phyloP scores from a whole-genome alignment of 129 eudicot genomes.

The Escallonia rubra region DNA sequence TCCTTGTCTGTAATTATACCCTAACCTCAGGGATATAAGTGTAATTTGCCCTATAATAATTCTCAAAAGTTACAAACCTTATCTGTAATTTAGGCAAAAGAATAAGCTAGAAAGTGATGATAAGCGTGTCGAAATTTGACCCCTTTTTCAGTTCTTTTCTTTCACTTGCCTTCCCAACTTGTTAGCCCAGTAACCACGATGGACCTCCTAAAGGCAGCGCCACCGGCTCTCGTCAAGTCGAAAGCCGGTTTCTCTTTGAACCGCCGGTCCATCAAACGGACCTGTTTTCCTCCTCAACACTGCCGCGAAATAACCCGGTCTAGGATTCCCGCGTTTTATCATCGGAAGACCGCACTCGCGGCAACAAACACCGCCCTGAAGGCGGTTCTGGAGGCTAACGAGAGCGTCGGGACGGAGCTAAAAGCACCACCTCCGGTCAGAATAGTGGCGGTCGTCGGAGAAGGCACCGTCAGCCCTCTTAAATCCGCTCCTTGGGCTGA shows the following conservation, averaged over 20 bases:
- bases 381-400: conserved; percentile 16
- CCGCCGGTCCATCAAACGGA: neutral
- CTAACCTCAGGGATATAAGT: too few species aligned
- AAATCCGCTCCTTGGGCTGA: conserved; percentile 81
- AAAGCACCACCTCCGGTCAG: conserved; percentile 40
- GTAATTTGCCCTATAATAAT: too few species aligned
- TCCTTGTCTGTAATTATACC: too few species aligned
- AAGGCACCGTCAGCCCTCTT: conserved; percentile 78
- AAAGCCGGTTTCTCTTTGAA: neutral
- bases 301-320: neutral
- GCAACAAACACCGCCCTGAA: conserved; percentile 9
- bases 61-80: too few species aligned
- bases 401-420: conserved; percentile 11
- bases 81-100: too few species aligned
- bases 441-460: conserved; percentile 72
- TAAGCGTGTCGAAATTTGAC: too few species aligned
- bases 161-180: too few species aligned
- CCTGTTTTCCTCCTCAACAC: neutral
- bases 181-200: neutral
- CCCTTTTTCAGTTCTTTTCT: too few species aligned
- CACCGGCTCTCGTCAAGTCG: conserved; percentile 4
- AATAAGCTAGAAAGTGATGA: too few species aligned
- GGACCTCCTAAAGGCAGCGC: neutral
- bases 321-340: neutral
- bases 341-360: neutral